phyloP scores from a whole-genome alignment of 306 rosid genomes.

The Lupinus albus region DNA sequence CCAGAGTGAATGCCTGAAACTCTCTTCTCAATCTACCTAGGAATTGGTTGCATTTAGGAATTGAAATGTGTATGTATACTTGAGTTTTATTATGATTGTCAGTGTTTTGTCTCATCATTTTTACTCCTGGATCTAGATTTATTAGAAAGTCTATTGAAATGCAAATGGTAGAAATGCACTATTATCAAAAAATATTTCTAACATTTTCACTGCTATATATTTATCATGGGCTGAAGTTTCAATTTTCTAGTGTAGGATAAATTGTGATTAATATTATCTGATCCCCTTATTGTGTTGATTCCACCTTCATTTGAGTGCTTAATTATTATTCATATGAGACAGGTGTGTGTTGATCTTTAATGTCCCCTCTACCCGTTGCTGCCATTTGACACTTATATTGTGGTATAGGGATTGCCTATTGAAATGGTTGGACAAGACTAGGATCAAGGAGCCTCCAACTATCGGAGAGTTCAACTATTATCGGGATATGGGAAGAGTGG shows the following conservation, averaged over 20 bases:
- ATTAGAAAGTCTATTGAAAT: conserved; percentile 25
- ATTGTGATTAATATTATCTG: background rate
- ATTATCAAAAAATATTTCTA: background rate
- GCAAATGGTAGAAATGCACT: conserved; percentile 6
- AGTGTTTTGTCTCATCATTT: conserved; percentile 32
- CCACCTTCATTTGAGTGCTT: background rate
- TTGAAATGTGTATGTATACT: conserved; percentile 25
- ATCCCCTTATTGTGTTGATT: background rate
- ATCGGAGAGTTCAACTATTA: too few species aligned
- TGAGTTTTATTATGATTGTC: conserved; percentile 21
- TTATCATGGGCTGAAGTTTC: background rate
- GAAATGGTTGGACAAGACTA: too few species aligned
- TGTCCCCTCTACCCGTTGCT: too few species aligned
- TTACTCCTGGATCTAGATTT: conserved; percentile 26
- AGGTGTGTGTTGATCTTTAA: too few species aligned
- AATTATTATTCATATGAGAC: background rate
- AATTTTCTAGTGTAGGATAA: background rate
- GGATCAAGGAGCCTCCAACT: too few species aligned
- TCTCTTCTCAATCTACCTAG: conserved; percentile 70
- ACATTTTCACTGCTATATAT: background rate
- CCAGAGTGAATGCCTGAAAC: conserved; percentile 92
- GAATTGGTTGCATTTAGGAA: conserved; percentile 24
- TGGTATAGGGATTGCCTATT: background rate
- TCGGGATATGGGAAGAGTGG: too few species aligned
- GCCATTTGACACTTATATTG: background rate